A percentile compares a stretch with the other conserved stretches of the same genome.
Conservation (phyloP, 345 rosid genomes). For the Pugionium cornutum region DNA sequence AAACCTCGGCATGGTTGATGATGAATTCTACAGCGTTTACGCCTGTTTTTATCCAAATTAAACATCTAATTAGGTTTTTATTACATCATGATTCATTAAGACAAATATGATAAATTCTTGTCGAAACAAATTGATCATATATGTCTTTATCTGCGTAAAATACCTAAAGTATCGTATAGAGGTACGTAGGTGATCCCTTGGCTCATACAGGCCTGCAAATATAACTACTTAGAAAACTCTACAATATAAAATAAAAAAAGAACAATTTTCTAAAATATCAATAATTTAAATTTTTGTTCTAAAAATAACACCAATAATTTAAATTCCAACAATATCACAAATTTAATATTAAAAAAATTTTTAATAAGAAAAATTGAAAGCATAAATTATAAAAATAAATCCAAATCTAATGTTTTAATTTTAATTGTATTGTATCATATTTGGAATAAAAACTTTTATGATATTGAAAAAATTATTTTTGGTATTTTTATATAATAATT, state of each 20-base stretch:
- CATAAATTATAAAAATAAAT: no score
- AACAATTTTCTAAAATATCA: no score
- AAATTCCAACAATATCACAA: no score
- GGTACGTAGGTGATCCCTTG: slow-evolving; percentile 82
- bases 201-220: slow-evolving; percentile 73
- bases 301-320: no score
- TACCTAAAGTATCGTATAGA: slow-evolving; percentile 86
- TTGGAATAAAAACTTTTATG: no score
- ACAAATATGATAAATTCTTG: not conserved
- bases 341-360: no score
- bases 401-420: no score
- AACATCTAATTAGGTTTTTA: not conserved
- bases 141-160: slow-evolving; percentile 43
- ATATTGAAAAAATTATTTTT: no score
- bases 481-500: no score
- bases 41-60: slow-evolving; percentile 49
- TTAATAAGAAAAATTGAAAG: not conserved
- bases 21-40: slow-evolving; percentile 90
- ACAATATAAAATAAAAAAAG: not conserved
- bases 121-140: slow-evolving; percentile 46
- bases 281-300: no score
- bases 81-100: not conserved
- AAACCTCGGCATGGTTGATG: slow-evolving; percentile 90
- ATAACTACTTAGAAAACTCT: slow-evolving; percentile 14
- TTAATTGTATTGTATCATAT: no score